Conservation (phyloP, 1,284 basidiomycete genomes). For the Caloboletus firmus region DNA sequence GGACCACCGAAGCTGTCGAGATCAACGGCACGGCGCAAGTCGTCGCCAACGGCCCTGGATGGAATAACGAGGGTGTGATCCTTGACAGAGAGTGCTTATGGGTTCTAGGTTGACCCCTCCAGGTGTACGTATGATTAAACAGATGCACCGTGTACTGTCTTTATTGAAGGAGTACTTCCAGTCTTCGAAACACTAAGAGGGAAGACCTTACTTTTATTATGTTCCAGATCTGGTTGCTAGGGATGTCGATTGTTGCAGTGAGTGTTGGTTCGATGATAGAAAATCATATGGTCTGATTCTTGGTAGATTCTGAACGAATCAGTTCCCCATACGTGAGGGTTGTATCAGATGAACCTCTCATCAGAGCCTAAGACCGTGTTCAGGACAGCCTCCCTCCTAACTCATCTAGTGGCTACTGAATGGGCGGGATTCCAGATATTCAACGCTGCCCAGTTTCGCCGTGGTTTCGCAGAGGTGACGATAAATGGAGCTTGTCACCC, state of each 20-base stretch:
- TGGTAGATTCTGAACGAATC: slow-evolving; percentile 67
- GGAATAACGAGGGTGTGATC: slow-evolving; percentile 35
- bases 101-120: slow-evolving; percentile 66
- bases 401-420: slow-evolving; percentile 66
- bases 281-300: slow-evolving; percentile 1
- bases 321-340: slow-evolving; percentile 65
- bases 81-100: slow-evolving; percentile 52
- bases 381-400: slow-evolving; percentile 63
- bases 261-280: slow-evolving; percentile 10
- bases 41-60: slow-evolving; percentile 44
- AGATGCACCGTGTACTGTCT: background rate
- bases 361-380: background rate
- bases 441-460: slow-evolving; percentile 57
- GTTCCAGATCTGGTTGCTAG: slow-evolving; percentile 79
- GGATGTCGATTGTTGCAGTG: slow-evolving; percentile 73
- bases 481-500: slow-evolving; percentile 63
- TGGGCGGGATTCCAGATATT: slow-evolving; percentile 70
- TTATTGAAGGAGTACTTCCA: slow-evolving; percentile 29
- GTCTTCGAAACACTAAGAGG: slow-evolving; percentile 68
- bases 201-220: slow-evolving; percentile 75
- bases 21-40: slow-evolving; percentile 42
- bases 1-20: slow-evolving; percentile 10
- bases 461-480: slow-evolving; percentile 54
- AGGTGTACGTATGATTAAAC: slow-evolving; percentile 41
- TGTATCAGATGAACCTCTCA: background rate